These are phyloP conservation scores for Nemania diffusa DNA, from an alignment of 2,329 filamentous ascomycete genomes.

Conservation along the genomic window DNA sequence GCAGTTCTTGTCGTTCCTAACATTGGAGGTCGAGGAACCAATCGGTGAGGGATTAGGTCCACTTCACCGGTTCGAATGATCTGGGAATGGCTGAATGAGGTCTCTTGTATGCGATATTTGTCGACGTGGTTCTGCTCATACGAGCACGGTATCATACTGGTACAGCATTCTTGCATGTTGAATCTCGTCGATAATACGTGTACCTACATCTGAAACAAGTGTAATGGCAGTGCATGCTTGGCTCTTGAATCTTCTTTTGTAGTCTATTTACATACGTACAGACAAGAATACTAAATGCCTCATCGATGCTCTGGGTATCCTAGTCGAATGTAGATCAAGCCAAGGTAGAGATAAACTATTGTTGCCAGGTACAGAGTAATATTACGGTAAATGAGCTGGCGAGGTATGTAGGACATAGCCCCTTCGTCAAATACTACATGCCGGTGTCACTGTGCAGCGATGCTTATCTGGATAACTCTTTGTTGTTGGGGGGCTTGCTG, in stretches of 20 bases:
- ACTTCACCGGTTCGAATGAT: not conserved
- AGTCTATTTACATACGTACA: not conserved
- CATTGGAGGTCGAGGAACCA: slow-evolving; percentile 5
- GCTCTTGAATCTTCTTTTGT: not conserved
- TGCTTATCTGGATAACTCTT: no score
- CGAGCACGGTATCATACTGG: not conserved
- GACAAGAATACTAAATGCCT: not conserved
- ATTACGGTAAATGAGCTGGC: not conserved
- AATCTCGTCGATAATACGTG: not conserved
- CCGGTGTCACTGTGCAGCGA: not conserved
- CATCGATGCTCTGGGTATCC: not conserved
- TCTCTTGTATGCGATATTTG: slow-evolving; percentile 9
- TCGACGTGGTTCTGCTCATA: slow-evolving; percentile 4
- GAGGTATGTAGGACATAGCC: slow-evolving; percentile 1
- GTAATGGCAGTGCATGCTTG: slow-evolving; percentile 10
- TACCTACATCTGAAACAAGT: not conserved
- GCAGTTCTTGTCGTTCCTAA: slow-evolving; percentile 12
- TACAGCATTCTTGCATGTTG: not conserved
- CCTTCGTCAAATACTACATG: not conserved
- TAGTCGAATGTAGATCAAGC: slow-evolving; percentile 38
- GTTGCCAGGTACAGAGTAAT: not conserved
- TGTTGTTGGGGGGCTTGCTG: not conserved
- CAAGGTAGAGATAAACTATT: slow-evolving; percentile 33
- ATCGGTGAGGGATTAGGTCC: slow-evolving; percentile 6
- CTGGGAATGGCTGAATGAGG: not conserved